phyloP scores from a whole-genome alignment of 768 basidiomycete genomes.

The Fistulinella prunicolor region DNA sequence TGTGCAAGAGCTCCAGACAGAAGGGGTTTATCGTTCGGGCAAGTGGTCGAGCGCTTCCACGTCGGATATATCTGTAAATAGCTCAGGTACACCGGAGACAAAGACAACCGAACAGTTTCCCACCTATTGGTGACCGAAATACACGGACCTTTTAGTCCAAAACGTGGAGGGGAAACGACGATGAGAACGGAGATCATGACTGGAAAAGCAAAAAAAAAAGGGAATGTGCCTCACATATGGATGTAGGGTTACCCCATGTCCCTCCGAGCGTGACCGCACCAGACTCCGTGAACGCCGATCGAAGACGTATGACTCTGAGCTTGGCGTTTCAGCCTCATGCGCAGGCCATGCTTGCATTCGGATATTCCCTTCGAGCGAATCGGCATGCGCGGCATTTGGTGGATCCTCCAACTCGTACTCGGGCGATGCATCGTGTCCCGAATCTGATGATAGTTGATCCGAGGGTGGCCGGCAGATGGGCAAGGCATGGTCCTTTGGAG shows the following conservation, averaged over 20 bases:
- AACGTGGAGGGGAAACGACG: not conserved
- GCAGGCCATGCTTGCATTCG: constrained; percentile 25
- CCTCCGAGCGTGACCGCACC: constrained; percentile 32
- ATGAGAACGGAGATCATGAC: constrained; percentile 7
- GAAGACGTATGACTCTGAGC: constrained; percentile 25
- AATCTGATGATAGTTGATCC: constrained; percentile 17
- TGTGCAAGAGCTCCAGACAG: not conserved
- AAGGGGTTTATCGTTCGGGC: constrained; percentile 19
- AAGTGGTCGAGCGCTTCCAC: constrained; percentile 23
- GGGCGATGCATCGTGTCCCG: constrained; percentile 34
- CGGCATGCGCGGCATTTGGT: constrained; percentile 5
- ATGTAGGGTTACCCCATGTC: constrained; percentile 22
- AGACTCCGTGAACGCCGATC: constrained; percentile 27
- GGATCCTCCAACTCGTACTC: constrained; percentile 40
- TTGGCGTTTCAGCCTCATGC: constrained; percentile 10
- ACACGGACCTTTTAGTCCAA: constrained; percentile 23
- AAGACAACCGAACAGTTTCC: not conserved
- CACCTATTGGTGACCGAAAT: constrained; percentile 34
- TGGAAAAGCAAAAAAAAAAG: not conserved
- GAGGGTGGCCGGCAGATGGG: constrained; percentile 21
- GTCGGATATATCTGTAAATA: constrained; percentile 27
- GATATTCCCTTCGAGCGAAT: constrained; percentile 23
- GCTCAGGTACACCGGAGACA: not conserved
- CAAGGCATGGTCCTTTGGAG: constrained; percentile 24
- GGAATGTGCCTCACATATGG: constrained; percentile 27